Conservation (phyloP, 2,329 filamentous ascomycete species). For the Fusarium napiforme region DNA sequence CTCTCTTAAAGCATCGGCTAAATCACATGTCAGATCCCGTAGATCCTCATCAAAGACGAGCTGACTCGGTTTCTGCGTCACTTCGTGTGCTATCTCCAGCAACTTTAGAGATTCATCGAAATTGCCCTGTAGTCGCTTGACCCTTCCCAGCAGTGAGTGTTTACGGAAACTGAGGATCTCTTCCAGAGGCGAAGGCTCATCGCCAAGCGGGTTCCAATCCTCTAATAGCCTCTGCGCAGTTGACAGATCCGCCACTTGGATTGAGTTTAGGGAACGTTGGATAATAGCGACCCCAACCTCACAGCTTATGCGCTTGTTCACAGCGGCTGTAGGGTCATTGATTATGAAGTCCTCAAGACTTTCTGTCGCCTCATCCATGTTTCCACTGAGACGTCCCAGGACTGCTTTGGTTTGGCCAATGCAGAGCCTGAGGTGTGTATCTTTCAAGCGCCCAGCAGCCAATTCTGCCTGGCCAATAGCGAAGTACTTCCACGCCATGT, state of each 20-base stretch:
- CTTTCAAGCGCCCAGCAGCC: slow-evolving; percentile 28
- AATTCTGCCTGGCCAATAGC: slow-evolving; percentile 30
- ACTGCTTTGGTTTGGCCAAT: slow-evolving; percentile 34
- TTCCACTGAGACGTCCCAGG: slow-evolving; percentile 35
- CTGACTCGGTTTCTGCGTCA: slow-evolving; percentile 6
- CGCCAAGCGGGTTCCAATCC: slow-evolving; percentile 24
- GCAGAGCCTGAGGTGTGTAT: slow-evolving; percentile 32
- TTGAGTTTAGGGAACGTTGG: slow-evolving; percentile 32
- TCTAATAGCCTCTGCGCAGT: slow-evolving; percentile 29
- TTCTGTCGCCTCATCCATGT: slow-evolving; percentile 31
- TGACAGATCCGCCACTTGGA: slow-evolving; percentile 33
- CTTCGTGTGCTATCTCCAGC: slow-evolving; percentile 16
- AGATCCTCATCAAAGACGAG: slow-evolving; percentile 37
- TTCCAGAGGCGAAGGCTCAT: slow-evolving; percentile 28
- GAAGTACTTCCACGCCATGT: slow-evolving; percentile 42
- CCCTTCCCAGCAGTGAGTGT: slow-evolving; percentile 31
- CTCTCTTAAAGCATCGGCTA: slow-evolving; percentile 37
- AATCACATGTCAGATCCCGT: slow-evolving; percentile 36
- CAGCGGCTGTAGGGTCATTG: background rate
- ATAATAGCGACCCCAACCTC: slow-evolving; percentile 31
- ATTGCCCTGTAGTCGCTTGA: slow-evolving; percentile 31
- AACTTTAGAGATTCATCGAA: slow-evolving; percentile 23
- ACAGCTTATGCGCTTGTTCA: slow-evolving; percentile 24
- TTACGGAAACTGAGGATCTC: slow-evolving; percentile 33
- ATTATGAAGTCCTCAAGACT: slow-evolving; percentile 24